Percentiles rank a stretch among this genome's conserved stretches.
Evolutionary conservation across 306 rosid genomes (phyloP).

Genomic region (Datisca glomerata): DNA sequence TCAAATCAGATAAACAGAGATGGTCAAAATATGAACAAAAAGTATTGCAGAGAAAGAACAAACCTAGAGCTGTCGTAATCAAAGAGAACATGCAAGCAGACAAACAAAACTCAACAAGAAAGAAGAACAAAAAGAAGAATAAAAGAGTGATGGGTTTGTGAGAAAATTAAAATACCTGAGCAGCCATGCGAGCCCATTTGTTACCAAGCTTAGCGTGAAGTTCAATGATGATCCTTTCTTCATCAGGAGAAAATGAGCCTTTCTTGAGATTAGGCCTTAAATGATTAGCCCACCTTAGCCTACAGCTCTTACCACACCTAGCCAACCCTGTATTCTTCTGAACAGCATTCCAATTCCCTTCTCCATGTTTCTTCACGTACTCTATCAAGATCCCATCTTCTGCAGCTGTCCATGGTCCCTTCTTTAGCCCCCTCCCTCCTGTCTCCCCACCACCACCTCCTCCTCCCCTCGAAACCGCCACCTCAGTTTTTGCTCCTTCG

Average conservation of each 20-base stretch:
- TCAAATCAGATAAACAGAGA: too few relatives aligned
- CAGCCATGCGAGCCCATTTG: conserved; percentile 91
- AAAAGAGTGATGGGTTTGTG: background rate
- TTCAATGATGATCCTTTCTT: conserved; percentile 44
- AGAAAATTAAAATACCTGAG: conserved; percentile 33
- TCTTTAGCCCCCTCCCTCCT: conserved; percentile 25
- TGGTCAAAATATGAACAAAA: conserved; percentile 2
- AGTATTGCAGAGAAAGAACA: background rate
- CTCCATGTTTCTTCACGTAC: conserved; percentile 56
- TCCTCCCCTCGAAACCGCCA: too few relatives aligned
- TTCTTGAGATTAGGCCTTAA: conserved; percentile 71
- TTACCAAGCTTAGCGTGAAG: conserved; percentile 78
- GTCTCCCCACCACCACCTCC: conserved; percentile 2
- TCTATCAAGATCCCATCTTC: conserved; percentile 53
- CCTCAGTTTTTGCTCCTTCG: background rate
- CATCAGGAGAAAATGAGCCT: conserved; percentile 47
- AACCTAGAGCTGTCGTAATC: background rate
- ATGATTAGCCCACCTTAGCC: conserved; percentile 90
- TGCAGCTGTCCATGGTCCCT: conserved; percentile 71
- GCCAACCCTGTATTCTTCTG: conserved; percentile 48
- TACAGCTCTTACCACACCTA: conserved; percentile 79
- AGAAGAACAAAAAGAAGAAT: background rate
- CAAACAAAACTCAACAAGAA: background rate
- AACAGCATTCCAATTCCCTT: conserved; percentile 84
- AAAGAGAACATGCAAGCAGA: too few relatives aligned